phyloP scores from a whole-genome alignment of 2,329 filamentous ascomycete species.

The Metarhizium rileyi region DNA sequence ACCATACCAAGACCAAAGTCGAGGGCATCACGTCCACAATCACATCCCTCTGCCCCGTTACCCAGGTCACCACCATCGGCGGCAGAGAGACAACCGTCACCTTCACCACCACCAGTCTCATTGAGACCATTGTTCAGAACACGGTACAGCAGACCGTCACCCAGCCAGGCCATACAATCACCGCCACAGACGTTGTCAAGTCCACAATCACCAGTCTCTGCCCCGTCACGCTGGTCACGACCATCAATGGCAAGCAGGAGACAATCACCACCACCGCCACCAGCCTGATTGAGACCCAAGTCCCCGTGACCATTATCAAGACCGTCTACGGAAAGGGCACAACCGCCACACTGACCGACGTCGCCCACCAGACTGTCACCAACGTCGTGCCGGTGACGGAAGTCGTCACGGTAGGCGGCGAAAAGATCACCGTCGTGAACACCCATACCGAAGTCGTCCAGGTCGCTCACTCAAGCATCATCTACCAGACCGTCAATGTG shows the following conservation, averaged over 20 bases:
- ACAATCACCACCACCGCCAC: slow-evolving; percentile 28
- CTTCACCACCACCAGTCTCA: slow-evolving; percentile 30
- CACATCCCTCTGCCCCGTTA: slow-evolving; percentile 35
- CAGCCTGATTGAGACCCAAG: slow-evolving; percentile 24
- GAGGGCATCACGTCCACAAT: slow-evolving; percentile 29
- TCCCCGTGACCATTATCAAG: slow-evolving; percentile 22
- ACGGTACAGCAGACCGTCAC: slow-evolving; percentile 24
- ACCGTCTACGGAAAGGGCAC: slow-evolving; percentile 7
- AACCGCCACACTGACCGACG: slow-evolving; percentile 9
- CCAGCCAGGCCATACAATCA: slow-evolving; percentile 7
- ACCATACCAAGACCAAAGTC: slow-evolving; percentile 22
- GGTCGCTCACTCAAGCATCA: slow-evolving; percentile 18
- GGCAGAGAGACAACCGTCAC: slow-evolving; percentile 28
- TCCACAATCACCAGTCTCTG: slow-evolving; percentile 30
- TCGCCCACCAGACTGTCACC: slow-evolving; percentile 31
- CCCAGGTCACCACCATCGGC: slow-evolving; percentile 32
- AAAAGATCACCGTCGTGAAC: slow-evolving; percentile 15
- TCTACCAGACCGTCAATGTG: slow-evolving; percentile 26
- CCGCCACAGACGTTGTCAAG: slow-evolving; percentile 15
- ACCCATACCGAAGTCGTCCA: slow-evolving; percentile 18
- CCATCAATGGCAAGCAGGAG: slow-evolving; percentile 27
- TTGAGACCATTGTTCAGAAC: slow-evolving; percentile 17
- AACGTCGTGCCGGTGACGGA: slow-evolving; percentile 21
- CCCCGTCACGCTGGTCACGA: slow-evolving; percentile 33
- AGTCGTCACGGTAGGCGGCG: slow-evolving; percentile 24